Base-by-base conservation (phyloP, 169 alveolate species). In the Cyclospora cayetanensis region DNA sequence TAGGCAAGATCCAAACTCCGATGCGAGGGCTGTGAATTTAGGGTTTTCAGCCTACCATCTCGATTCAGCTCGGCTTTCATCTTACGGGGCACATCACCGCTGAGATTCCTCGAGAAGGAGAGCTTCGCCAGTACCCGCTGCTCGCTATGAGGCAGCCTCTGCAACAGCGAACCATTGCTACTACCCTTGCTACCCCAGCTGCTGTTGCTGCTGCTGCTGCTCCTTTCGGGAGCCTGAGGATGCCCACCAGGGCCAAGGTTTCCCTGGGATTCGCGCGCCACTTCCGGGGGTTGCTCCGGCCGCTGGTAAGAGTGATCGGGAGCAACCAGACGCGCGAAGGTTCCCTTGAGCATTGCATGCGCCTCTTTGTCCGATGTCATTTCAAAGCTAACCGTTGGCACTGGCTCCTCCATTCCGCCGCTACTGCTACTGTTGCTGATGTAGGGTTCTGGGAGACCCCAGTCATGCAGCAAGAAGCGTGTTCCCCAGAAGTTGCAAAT, bases 401-500 rank as follows among this genome's bases (percentile, higher is more conserved):
- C n/a, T n/a, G n/a, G n/a, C n/a, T n/a, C n/a, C n/a, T n/a, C n/a
- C n/a, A n/a, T n/a, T n/a, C n/a, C n/a, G n/a, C n/a, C n/a, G n/a
- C n/a, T n/a, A n/a, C n/a, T n/a, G n/a, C n/a, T n/a, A n/a, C n/a
- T n/a, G n/a, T n/a, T n/a, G 39, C 25, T 39, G 35, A 41, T 74
- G 65, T 42, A 74, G 43, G 35, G 39, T n/a, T 74, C 66, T 34
- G 9, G 9, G 39, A 74, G 55, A 4, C 86, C 86, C 86, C 86
- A 74, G 65, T 74, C 31, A 29, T 37, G 37, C 35, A 74, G 9
- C 0, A 65, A 74, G 86, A 74, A 74, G 46, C 31, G 22, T 39
- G 86, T 74, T 9, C 86, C 86, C 86, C 86, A 74, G 86, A 74
- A 74, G n/a, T 65, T 42, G 12, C 66, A 55, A 1, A 41, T 39